Evolutionary conservation across 129 eudicot species (phyloP).

Genomic region (Saussurea involucrata): DNA sequence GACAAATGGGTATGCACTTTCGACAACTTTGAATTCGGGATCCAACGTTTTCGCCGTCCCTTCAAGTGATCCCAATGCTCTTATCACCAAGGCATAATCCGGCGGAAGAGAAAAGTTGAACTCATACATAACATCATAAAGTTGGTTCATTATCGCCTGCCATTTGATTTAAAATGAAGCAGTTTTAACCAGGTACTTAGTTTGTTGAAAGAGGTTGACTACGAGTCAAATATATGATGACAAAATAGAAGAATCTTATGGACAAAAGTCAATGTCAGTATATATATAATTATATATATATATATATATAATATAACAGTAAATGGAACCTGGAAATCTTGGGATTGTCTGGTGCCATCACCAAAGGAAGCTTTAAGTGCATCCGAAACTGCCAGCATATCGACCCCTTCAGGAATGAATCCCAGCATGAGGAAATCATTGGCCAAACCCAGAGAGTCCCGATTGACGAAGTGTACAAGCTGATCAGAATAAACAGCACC

Average conservation of each 20-base stretch:
- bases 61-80: constrained; percentile 97
- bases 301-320: neutral
- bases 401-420: constrained; percentile 87
- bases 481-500: constrained; percentile 27
- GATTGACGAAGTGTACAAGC: constrained; percentile 98
- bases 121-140: constrained; percentile 92
- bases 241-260: neutral
- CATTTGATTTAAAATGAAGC: constrained; percentile 7
- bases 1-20: constrained; percentile 96
- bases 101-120: constrained; percentile 97
- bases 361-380: constrained; percentile 85
- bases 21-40: constrained; percentile 92
- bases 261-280: neutral
- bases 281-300: neutral
- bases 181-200: neutral
- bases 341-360: constrained; percentile 79
- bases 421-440: constrained; percentile 97
- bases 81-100: constrained; percentile 89
- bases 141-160: constrained; percentile 92
- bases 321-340: constrained; percentile 79
- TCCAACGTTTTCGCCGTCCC: constrained; percentile 96
- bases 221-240: neutral
- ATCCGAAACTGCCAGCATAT: constrained; percentile 65
- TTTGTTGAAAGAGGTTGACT: neutral
- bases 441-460: constrained; percentile 92